These are phyloP conservation scores for Penstemon davidsonii DNA, from an alignment of 257 asterid genomes.

Conservation along the genomic window DNA sequence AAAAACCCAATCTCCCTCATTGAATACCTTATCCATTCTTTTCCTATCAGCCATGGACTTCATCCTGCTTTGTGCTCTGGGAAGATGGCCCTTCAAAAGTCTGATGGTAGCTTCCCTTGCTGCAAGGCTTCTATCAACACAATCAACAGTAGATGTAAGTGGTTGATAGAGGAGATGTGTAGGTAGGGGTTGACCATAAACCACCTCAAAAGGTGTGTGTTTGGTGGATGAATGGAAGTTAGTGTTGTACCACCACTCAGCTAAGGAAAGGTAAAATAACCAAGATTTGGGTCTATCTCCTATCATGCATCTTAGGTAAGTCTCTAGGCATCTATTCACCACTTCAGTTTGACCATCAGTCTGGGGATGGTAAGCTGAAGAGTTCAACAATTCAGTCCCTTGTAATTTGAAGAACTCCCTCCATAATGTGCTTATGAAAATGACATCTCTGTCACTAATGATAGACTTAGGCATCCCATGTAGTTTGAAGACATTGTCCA, in stretches of 20 bases:
- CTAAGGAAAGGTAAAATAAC: neutral
- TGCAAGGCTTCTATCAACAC: no score
- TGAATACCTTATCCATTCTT: no score
- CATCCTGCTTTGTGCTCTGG: no score
- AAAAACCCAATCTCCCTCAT: no score
- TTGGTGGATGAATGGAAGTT: neutral
- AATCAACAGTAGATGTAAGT: no score
- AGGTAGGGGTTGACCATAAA: neutral
- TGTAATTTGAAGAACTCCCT: neutral
- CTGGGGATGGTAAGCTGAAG: neutral
- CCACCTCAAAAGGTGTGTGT: slow-evolving; percentile 4
- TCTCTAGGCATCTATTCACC: neutral
- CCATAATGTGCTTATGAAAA: neutral
- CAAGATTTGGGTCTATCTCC: neutral
- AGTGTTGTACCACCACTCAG: slow-evolving; percentile 21
- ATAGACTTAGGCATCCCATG: neutral
- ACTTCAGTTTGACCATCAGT: neutral
- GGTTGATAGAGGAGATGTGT: neutral
- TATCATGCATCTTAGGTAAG: neutral
- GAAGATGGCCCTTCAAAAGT: no score
- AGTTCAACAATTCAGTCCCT: neutral
- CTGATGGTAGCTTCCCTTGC: no score
- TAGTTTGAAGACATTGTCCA: neutral
- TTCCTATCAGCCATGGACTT: no score
- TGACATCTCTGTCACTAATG: neutral